Percentiles rank a stretch among this genome's conserved stretches.
phyloP scores from a whole-genome alignment of 805 yeast genomes.

The Candida caryicola region DNA sequence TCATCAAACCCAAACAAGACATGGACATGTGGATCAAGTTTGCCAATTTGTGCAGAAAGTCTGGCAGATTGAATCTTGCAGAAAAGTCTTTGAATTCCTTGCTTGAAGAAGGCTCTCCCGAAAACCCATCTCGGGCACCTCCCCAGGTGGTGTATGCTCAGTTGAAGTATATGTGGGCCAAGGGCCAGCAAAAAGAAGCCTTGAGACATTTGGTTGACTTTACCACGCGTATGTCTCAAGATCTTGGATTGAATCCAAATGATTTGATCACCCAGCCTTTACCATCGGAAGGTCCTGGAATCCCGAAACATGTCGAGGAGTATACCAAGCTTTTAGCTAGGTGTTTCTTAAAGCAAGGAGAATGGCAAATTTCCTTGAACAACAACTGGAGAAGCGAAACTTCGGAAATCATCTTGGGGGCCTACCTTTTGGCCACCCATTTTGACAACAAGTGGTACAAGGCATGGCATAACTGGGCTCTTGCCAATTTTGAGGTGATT shows the following conservation, averaged over 20 bases:
- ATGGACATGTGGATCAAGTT: constrained; percentile 98
- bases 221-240: constrained; percentile 86
- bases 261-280: constrained; percentile 84
- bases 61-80: constrained; percentile 88
- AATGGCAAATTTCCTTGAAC: constrained; percentile 89
- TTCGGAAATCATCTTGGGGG: constrained; percentile 83
- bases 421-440: constrained; percentile 90
- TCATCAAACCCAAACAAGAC: constrained; percentile 91
- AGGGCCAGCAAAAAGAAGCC: constrained; percentile 86
- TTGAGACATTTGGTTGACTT: constrained; percentile 82
- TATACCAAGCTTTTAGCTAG: constrained; percentile 85
- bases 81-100: constrained; percentile 84
- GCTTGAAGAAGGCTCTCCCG: constrained; percentile 69
- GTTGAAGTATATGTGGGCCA: constrained; percentile 94
- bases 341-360: constrained; percentile 96
- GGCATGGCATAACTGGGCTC: constrained; percentile 99
- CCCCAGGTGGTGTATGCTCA: constrained; percentile 98
- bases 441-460: constrained; percentile 93
- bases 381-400: constrained; percentile 74
- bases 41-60: constrained; percentile 92
- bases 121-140: constrained; percentile 73
- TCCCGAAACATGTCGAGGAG: constrained; percentile 72
- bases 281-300: constrained; percentile 70
- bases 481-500: constrained; percentile 94
- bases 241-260: constrained; percentile 80